phyloP scores from a whole-genome alignment of 2,329 filamentous ascomycete genomes.

The Claviceps digitariae region DNA sequence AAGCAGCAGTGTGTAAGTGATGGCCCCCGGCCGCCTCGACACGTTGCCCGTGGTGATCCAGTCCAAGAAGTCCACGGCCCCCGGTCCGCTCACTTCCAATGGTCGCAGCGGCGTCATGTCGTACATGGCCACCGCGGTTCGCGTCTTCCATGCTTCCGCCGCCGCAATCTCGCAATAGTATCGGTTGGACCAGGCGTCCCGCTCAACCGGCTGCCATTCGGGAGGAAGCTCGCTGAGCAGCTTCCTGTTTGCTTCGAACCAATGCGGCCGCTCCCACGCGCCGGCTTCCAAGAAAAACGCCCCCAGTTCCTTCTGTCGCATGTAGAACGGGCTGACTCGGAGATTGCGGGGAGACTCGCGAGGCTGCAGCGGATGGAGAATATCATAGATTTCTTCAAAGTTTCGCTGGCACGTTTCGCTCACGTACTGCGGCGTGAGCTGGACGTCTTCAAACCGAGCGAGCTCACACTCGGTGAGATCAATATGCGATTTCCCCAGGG shows the following conservation, averaged over 20 bases:
- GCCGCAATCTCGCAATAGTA: conserved; percentile 46
- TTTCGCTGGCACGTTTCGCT: conserved; percentile 45
- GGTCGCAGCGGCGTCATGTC: conserved; percentile 48
- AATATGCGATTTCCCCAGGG: conserved; percentile 38
- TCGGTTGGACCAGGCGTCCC: conserved; percentile 44
- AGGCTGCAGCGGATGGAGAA: conserved; percentile 46
- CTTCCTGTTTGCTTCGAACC: conserved; percentile 43
- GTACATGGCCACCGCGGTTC: conserved; percentile 47
- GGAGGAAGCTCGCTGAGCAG: conserved; percentile 37
- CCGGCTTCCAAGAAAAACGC: conserved; percentile 45
- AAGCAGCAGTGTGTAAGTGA: conserved; percentile 44
- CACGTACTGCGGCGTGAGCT: conserved; percentile 41
- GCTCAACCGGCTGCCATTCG: conserved; percentile 39
- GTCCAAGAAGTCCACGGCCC: conserved; percentile 40
- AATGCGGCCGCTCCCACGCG: conserved; percentile 50
- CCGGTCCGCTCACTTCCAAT: conserved; percentile 43
- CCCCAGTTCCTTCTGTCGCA: conserved; percentile 38
- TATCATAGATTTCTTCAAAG: conserved; percentile 52
- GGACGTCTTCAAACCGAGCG: conserved; percentile 46
- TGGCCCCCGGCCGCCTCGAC: conserved; percentile 29
- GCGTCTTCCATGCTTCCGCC: conserved; percentile 51
- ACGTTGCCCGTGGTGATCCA: conserved; percentile 37
- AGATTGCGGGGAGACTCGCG: conserved; percentile 43
- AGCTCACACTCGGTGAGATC: conserved; percentile 47
- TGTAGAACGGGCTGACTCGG: conserved; percentile 44